These are phyloP conservation scores for Serendipita sp. DNA, from an alignment of 768 basidiomycete species.

Conservation along the genomic window DNA sequence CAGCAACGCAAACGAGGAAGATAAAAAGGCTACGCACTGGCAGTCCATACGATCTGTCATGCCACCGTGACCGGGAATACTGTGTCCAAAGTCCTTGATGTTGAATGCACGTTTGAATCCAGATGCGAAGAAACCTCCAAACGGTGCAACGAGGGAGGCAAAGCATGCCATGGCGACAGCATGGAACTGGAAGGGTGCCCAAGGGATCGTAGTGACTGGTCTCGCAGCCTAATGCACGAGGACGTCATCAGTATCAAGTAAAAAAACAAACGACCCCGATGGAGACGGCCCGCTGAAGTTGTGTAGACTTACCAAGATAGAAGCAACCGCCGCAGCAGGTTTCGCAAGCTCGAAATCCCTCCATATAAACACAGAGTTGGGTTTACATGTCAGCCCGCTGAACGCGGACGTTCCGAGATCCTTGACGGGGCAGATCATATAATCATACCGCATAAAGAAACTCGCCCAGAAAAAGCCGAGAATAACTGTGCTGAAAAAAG, in stretches of 20 bases:
- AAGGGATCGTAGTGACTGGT: conserved; percentile 58
- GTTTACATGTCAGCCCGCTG: conserved; percentile 60
- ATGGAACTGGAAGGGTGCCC: conserved; percentile 89
- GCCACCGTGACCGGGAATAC: conserved; percentile 96
- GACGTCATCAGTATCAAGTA: too few relatives aligned
- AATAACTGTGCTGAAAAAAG: conserved; percentile 81
- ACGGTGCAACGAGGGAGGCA: conserved; percentile 93
- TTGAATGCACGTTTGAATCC: conserved; percentile 98
- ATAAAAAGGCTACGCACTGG: conserved; percentile 52
- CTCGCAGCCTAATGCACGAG: conserved; percentile 19
- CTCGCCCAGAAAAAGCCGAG: conserved; percentile 76
- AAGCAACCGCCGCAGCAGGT: conserved; percentile 42
- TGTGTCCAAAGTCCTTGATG: conserved; percentile 97
- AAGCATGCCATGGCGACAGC: conserved; percentile 82
- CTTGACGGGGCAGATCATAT: conserved; percentile 97
- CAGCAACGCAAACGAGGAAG: background rate
- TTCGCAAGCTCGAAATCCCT: conserved; percentile 57
- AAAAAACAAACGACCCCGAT: background rate
- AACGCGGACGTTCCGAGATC: conserved; percentile 86
- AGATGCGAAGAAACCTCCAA: conserved; percentile 98
- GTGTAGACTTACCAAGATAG: conserved; percentile 39
- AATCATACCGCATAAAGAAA: conserved; percentile 86
- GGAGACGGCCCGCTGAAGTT: background rate
- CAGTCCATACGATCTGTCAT: conserved; percentile 99
- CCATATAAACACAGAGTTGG: conserved; percentile 91